phyloP scores from a whole-genome alignment of 164 flowering plant genomes.

The Magnolia officinalis region DNA sequence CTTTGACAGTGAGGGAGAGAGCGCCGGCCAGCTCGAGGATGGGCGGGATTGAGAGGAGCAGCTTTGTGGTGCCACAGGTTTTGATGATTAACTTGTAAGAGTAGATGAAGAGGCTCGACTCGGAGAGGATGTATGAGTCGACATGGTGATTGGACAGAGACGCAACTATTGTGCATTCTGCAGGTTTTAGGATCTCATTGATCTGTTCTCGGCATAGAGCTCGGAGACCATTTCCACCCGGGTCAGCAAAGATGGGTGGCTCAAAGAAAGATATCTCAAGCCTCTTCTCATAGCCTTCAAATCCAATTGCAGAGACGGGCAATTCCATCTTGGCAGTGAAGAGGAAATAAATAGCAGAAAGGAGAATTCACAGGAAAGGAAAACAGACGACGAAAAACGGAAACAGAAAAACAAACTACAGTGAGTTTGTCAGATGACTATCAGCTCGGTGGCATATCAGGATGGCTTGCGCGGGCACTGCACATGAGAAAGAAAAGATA shows the following conservation, averaged over 20 bases:
- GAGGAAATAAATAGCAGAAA: slow-evolving; percentile 4
- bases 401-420: slow-evolving; percentile 12
- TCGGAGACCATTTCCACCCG: slow-evolving; percentile 58
- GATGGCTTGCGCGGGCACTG: slow-evolving; percentile 89
- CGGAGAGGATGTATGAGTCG: slow-evolving; percentile 83
- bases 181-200: slow-evolving; percentile 64
- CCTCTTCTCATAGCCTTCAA: slow-evolving; percentile 87
- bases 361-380: slow-evolving; percentile 8
- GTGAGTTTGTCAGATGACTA: slow-evolving; percentile 12
- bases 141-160: slow-evolving; percentile 53
- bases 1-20: slow-evolving; percentile 45
- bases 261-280: slow-evolving; percentile 67
- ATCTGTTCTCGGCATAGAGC: slow-evolving; percentile 52
- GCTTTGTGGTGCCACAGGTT: slow-evolving; percentile 89
- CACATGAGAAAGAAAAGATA: slow-evolving; percentile 23
- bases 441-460: slow-evolving; percentile 35
- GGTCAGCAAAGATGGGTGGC: slow-evolving; percentile 56
- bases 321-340: slow-evolving; percentile 36
- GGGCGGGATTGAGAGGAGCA: slow-evolving; percentile 71
- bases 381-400: not conserved
- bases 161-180: slow-evolving; percentile 78
- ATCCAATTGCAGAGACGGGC: slow-evolving; percentile 66
- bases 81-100: slow-evolving; percentile 78
- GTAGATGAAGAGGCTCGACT: slow-evolving; percentile 81
- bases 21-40: slow-evolving; percentile 49